A percentile compares a stretch with the other conserved stretches of the same genome.
Conservation (phyloP, 106 monocot genomes). For the Apostasia ramifera region DNA sequence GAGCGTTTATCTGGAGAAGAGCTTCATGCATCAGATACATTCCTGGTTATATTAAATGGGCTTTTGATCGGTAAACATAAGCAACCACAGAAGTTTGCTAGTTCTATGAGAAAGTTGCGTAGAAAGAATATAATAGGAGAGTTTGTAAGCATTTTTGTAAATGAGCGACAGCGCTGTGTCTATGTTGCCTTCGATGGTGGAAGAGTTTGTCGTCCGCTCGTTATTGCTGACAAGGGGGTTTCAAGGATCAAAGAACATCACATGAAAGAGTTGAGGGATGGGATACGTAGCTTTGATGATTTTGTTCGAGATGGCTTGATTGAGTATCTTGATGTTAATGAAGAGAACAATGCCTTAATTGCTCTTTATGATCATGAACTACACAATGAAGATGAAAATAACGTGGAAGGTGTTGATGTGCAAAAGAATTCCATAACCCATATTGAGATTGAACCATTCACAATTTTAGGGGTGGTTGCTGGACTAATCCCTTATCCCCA, state of each 20-base stretch:
- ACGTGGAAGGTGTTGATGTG: conserved; percentile 20
- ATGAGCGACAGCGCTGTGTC: conserved; percentile 83
- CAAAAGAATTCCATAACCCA: conserved; percentile 63
- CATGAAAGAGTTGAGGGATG: conserved; percentile 90
- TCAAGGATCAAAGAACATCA: conserved; percentile 86
- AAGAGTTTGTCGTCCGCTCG: conserved; percentile 95
- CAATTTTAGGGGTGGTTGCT: conserved; percentile 85
- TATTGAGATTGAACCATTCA: conserved; percentile 96
- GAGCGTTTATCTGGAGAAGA: conserved; percentile 66
- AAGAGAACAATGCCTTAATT: conserved; percentile 98
- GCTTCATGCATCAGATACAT: conserved; percentile 68
- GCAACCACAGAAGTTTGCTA: conserved; percentile 76
- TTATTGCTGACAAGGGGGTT: conserved; percentile 88
- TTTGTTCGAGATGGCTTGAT: conserved; percentile 82
- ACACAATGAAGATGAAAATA: conserved; percentile 15
- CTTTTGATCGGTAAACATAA: conserved; percentile 89
- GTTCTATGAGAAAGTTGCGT: conserved; percentile 60
- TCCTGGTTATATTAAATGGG: conserved; percentile 87
- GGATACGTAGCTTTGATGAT: conserved; percentile 77
- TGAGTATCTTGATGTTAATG: conserved; percentile 99
- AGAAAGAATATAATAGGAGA: conserved; percentile 80
- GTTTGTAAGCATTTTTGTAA: conserved; percentile 89
- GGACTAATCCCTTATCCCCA: conserved; percentile 98
- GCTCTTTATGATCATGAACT: conserved; percentile 66
- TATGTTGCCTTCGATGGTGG: conserved; percentile 98